Evolutionary conservation across 768 basidiomycete genomes (phyloP).

Genomic region (Calvatia gigantea): DNA sequence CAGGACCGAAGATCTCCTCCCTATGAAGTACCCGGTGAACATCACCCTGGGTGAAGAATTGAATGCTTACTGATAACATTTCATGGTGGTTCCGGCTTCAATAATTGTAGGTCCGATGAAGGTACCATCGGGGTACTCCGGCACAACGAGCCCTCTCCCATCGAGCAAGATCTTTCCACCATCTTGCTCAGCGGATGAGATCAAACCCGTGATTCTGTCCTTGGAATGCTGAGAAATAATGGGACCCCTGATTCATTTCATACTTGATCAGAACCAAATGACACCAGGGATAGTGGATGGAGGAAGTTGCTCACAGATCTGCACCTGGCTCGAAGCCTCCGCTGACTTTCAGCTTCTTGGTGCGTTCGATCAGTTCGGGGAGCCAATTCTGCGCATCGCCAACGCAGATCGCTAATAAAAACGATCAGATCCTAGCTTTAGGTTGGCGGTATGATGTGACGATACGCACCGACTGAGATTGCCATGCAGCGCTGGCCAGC

Average conservation of each 20-base stretch:
- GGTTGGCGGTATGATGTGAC: neutral
- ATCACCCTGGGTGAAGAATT: slow-evolving; percentile 1
- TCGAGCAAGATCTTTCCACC: slow-evolving; percentile 88
- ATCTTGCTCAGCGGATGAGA: slow-evolving; percentile 70
- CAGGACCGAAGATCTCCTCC: slow-evolving; percentile 96
- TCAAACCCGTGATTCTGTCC: slow-evolving; percentile 68
- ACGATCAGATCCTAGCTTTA: slow-evolving; percentile 1
- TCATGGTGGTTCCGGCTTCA: slow-evolving; percentile 79
- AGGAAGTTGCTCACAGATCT: slow-evolving; percentile 57
- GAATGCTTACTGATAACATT: slow-evolving; percentile 74
- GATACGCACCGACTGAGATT: slow-evolving; percentile 73
- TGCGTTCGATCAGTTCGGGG: slow-evolving; percentile 80
- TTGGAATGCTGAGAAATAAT: slow-evolving; percentile 84
- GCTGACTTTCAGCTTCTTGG: slow-evolving; percentile 73
- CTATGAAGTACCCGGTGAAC: slow-evolving; percentile 41
- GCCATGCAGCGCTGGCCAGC: slow-evolving; percentile 99
- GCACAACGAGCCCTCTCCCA: slow-evolving; percentile 67
- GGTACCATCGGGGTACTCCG: slow-evolving; percentile 82
- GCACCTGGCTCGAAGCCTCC: slow-evolving; percentile 88
- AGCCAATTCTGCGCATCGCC: slow-evolving; percentile 80
- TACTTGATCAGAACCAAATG: slow-evolving; percentile 8
- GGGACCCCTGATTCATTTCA: slow-evolving; percentile 49
- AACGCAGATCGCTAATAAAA: slow-evolving; percentile 64
- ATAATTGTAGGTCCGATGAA: slow-evolving; percentile 93
- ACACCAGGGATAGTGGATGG: neutral